A percentile compares a stretch with the other conserved stretches of the same genome.
Conservation (phyloP, 2,329 filamentous ascomycete species). For the Leptosphaerulina australis region DNA sequence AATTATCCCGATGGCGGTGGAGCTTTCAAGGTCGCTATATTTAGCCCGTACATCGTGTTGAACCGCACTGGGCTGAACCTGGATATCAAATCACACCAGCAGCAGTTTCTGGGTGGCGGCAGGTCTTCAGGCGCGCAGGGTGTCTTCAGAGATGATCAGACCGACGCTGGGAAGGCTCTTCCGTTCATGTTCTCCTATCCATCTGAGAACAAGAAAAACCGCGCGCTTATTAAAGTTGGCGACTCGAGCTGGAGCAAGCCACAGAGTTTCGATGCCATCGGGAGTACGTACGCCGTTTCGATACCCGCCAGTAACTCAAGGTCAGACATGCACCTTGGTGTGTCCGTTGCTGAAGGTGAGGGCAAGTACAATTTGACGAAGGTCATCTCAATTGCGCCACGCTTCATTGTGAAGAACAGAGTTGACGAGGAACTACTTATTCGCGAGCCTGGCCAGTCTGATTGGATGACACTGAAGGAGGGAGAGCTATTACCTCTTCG, state of each 20-base stretch:
- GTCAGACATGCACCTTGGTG: constrained; percentile 87
- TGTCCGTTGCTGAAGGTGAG: constrained; percentile 86
- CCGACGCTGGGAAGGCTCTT: constrained; percentile 72
- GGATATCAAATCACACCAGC: constrained; percentile 82
- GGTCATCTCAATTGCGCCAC: constrained; percentile 88
- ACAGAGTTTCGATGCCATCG: constrained; percentile 96
- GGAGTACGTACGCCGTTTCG: constrained; percentile 86
- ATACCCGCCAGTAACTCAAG: constrained; percentile 72
- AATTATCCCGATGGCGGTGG: constrained; percentile 89
- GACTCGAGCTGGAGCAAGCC: constrained; percentile 96
- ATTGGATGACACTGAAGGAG: constrained; percentile 76
- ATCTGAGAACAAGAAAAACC: constrained; percentile 87
- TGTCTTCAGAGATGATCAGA: constrained; percentile 61
- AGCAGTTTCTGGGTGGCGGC: constrained; percentile 14
- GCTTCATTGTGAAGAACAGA: constrained; percentile 94
- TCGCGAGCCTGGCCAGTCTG: constrained; percentile 88
- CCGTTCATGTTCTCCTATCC: constrained; percentile 97
- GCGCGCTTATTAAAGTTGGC: constrained; percentile 83
- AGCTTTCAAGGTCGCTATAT: constrained; percentile 93
- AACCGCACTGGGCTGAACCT: constrained; percentile 94
- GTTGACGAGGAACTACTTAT: constrained; percentile 86
- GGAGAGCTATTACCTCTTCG: constrained; percentile 86
- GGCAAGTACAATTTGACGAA: constrained; percentile 99
- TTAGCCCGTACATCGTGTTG: constrained; percentile 90
- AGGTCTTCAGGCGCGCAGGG: constrained; percentile 81